Conservation (phyloP, 495 filamentous ascomycete species). For the Talaromyces stipitatus region DNA sequence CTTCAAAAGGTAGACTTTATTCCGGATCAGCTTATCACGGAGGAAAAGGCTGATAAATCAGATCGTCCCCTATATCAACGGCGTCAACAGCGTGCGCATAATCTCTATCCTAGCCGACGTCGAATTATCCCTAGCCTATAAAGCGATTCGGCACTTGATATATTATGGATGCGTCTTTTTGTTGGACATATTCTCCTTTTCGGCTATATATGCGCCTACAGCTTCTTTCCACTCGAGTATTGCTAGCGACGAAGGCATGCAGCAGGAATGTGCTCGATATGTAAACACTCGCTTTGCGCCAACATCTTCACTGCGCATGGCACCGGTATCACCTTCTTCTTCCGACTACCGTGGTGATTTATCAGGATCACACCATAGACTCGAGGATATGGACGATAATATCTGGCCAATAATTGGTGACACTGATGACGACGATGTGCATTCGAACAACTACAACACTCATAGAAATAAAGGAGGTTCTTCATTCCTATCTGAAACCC, state of each 20-base stretch:
- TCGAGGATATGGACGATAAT: conserved; percentile 17
- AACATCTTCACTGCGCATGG: conserved; percentile 6
- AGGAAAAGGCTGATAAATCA: conserved; percentile 9
- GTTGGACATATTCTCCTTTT: conserved; percentile 89
- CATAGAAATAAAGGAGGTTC: not conserved
- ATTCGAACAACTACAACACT: conserved; percentile 14
- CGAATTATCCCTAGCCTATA: conserved; percentile 72
- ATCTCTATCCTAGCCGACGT: conserved; percentile 80
- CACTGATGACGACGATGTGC: conserved; percentile 11
- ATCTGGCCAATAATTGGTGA: conserved; percentile 36
- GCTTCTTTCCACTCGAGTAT: conserved; percentile 67
- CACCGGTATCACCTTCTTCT: conserved; percentile 15
- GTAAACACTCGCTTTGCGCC: conserved; percentile 47
- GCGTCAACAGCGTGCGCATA: conserved; percentile 75
- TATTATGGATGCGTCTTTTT: conserved; percentile 85
- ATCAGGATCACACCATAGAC: not conserved
- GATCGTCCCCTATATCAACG: conserved; percentile 79
- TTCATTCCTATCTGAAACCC: not conserved
- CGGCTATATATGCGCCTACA: conserved; percentile 81
- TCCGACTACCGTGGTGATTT: not conserved
- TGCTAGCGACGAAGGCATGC: conserved; percentile 55
- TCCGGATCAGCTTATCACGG: not conserved
- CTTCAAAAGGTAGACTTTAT: conserved; percentile 55
- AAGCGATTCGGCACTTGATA: conserved; percentile 77
- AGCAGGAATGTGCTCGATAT: conserved; percentile 81